Evolutionary conservation across 176 grass and related monocot species (phyloP).

Genomic region (Pharus latifolius): DNA sequence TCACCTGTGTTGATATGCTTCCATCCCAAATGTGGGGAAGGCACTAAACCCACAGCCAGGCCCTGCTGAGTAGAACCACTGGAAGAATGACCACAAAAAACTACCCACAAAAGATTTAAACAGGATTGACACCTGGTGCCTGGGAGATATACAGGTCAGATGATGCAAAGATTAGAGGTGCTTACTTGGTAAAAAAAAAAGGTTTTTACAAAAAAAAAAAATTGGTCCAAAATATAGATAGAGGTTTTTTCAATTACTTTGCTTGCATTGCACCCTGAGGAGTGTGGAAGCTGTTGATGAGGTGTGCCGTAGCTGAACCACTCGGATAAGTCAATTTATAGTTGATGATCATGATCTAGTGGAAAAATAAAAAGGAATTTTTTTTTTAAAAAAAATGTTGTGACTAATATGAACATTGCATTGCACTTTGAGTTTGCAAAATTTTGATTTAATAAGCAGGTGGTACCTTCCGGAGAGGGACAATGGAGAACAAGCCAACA

Average conservation of each 20-base stretch:
- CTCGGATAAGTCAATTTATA: conserved; percentile 35
- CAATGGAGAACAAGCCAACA: conserved; percentile 30
- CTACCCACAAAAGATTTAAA: conserved; percentile 29
- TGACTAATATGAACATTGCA: no score
- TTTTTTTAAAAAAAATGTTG: no score
- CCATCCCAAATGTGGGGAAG: conserved; percentile 30
- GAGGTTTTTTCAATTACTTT: background rate
- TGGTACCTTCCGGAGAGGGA: conserved; percentile 18
- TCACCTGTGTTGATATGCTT: conserved; percentile 19
- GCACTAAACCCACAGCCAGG: conserved; percentile 19
- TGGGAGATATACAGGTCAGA: no score
- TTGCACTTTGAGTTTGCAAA: no score
- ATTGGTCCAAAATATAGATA: no score
- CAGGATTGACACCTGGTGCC: conserved; percentile 17
- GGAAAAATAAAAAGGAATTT: no score
- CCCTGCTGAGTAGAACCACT: conserved; percentile 25
- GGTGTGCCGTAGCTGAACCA: conserved; percentile 25
- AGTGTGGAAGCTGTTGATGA: conserved; percentile 38
- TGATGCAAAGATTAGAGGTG: no score
- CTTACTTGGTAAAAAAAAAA: no score
- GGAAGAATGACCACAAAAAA: conserved; percentile 27
- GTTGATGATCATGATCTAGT: conserved; percentile 27
- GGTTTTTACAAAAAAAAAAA: no score
- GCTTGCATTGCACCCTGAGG: conserved; percentile 11
- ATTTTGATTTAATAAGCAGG: background rate